Percentiles rank a stretch among this genome's conserved stretches.
These are phyloP conservation scores for Marasmius fiardii DNA, from an alignment of 1,284 basidiomycete species.

Conservation along the genomic window DNA sequence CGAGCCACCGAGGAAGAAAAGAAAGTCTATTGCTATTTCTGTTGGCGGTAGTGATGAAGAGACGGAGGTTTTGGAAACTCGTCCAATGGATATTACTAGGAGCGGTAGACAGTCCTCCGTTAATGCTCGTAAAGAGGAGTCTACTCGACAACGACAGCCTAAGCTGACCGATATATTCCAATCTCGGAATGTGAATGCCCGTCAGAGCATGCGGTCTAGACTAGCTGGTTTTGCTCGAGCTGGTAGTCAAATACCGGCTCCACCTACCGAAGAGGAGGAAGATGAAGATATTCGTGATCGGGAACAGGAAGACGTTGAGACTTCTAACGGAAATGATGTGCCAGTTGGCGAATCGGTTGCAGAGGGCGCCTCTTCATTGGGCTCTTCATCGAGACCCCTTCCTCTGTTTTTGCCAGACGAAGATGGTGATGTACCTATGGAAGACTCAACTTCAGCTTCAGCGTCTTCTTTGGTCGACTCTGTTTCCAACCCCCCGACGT, in stretches of 20 bases:
- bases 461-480: background rate
- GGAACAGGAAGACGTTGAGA: background rate
- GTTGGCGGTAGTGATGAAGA: background rate
- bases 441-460: background rate
- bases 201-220: constrained; percentile 7
- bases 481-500: constrained; percentile 5
- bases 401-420: constrained; percentile 9
- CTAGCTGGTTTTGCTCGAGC: constrained; percentile 12
- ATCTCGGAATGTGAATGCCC: constrained; percentile 1
- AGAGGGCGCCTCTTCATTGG: too few species aligned
- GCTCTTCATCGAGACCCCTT: background rate
- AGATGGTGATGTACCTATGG: constrained; percentile 4
- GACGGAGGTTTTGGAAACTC: background rate
- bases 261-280: constrained; percentile 3
- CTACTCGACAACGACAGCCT: constrained; percentile 4
- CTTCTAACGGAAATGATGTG: background rate
- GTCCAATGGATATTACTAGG: background rate
- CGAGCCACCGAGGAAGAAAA: constrained; percentile 12
- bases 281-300: background rate
- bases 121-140: background rate
- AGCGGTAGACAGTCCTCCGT: background rate
- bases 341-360: background rate
- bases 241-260: constrained; percentile 8
- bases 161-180: constrained; percentile 10
- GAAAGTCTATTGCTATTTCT: constrained; percentile 1